phyloP scores from a whole-genome alignment of 495 filamentous ascomycete species.

The Aspergillus asperescens region DNA sequence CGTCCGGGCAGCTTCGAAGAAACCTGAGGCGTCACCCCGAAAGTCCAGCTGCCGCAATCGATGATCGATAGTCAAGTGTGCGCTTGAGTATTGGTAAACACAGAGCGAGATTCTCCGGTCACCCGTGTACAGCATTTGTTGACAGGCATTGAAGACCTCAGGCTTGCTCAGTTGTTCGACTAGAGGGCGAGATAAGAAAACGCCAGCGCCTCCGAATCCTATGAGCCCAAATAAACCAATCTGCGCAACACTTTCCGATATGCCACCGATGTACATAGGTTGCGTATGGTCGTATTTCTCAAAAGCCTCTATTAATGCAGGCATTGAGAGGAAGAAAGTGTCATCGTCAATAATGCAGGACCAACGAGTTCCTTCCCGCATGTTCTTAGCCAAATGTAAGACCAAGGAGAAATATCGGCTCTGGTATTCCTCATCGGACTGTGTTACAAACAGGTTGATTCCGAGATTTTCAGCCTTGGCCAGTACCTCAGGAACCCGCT shows the following conservation, averaged over 20 bases:
- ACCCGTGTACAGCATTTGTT: slow-evolving; percentile 38
- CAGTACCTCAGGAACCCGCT: slow-evolving; percentile 26
- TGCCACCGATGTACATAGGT: slow-evolving; percentile 49
- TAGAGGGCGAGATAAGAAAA: slow-evolving; percentile 53
- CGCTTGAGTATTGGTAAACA: slow-evolving; percentile 45
- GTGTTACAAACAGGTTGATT: slow-evolving; percentile 49
- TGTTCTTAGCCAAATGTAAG: slow-evolving; percentile 41
- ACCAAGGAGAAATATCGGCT: slow-evolving; percentile 59
- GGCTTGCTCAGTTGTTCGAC: slow-evolving; percentile 32
- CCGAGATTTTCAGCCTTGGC: slow-evolving; percentile 38
- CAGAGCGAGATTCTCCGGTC: slow-evolving; percentile 50
- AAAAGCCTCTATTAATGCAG: slow-evolving; percentile 43
- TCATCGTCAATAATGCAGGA: slow-evolving; percentile 64
- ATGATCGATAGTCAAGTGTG: slow-evolving; percentile 46
- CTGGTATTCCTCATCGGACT: slow-evolving; percentile 44
- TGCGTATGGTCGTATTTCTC: slow-evolving; percentile 40
- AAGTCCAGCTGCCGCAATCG: slow-evolving; percentile 51
- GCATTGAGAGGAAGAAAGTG: slow-evolving; percentile 57
- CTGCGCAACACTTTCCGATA: slow-evolving; percentile 51
- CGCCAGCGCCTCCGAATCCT: slow-evolving; percentile 57
- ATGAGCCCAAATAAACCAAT: slow-evolving; percentile 46
- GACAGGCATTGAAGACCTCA: slow-evolving; percentile 35
- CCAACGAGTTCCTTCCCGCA: slow-evolving; percentile 51
- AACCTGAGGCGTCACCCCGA: slow-evolving; percentile 46
- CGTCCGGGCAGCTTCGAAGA: slow-evolving; percentile 51